Percentiles rank a stretch among this genome's conserved stretches.
phyloP scores from a whole-genome alignment of 148 eudicot genomes.

The Nyssa sinensis region DNA sequence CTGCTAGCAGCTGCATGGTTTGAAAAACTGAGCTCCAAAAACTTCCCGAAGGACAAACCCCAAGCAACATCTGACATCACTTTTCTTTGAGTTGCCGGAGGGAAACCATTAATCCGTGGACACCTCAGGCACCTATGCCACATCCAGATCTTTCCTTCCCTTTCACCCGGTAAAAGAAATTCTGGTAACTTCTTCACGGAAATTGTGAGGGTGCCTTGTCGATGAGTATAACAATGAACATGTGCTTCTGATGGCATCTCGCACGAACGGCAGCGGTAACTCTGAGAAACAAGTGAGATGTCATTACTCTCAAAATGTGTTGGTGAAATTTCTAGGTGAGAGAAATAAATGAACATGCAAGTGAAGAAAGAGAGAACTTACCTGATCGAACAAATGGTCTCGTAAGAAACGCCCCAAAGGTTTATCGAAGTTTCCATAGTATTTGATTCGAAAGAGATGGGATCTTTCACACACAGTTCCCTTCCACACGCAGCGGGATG shows the following conservation, averaged over 20 bases:
- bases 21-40: constrained; percentile 96
- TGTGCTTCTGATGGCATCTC: constrained; percentile 93
- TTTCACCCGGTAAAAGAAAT: constrained; percentile 71
- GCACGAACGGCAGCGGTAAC: constrained; percentile 71
- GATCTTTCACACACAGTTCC: constrained; percentile 96
- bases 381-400: constrained; percentile 91
- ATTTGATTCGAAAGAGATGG: constrained; percentile 89
- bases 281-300: constrained; percentile 40
- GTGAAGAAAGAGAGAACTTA: constrained; percentile 24
- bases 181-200: constrained; percentile 88
- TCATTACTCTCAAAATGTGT: not conserved
- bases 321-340: constrained; percentile 13
- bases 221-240: constrained; percentile 92
- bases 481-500: constrained; percentile 93
- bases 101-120: constrained; percentile 72
- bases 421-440: constrained; percentile 85
- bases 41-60: constrained; percentile 98
- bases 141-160: constrained; percentile 98
- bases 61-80: constrained; percentile 99
- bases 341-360: not conserved
- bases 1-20: constrained; percentile 98
- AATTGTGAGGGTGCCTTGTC: constrained; percentile 93
- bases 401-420: constrained; percentile 92
- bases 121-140: constrained; percentile 97
- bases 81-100: constrained; percentile 90